Base-by-base conservation (phyloP, 129 eudicot genomes). In the Erigeron canadensis region DNA sequence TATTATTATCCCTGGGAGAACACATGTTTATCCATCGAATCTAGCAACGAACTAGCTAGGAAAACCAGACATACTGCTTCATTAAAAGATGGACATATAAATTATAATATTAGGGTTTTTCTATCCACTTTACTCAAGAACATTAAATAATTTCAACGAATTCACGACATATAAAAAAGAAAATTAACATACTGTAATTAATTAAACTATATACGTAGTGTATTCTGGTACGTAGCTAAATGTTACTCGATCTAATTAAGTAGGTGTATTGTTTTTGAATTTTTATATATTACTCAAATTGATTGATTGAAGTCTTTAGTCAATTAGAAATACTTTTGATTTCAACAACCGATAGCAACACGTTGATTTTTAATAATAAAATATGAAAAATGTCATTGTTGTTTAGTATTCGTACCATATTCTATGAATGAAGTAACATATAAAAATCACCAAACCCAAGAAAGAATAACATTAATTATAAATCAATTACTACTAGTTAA, bases 11-110 rank as follows among this genome's bases (percentile, higher is more conserved):
- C 67, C 10, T 47, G 34, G n/a, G n/a, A 63, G 77, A 71, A 77
- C 77, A 70, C 81, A 77, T 70, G 72, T 77, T 77, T 77, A 71
- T 77, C 81, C 81, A 77, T 77, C 60, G 67, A 77, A 77, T 71
- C 63, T 66, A 63, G 72, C 81, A 63, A 62, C 16, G 46, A 47
- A 61, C 76, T 69, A 77, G 17, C n/a, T n/a, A n/a, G n/a, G n/a
- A 16, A 77, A 63, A 43, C 71, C 46, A 70, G 12, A 47, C 47
- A 69, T 50, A 38, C 63, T 61, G 62, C 55, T 63, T 69, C 69
- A 40, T 62, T 48, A 77, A 67, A 74, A 39, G 72, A 50, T 22
- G 22, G 15, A 13, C 38, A 19, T 47, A 22, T 39, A 18, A 59
- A 10, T 22, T 70, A 40, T 70, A 70, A 63, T 73, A 62, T 34